Evolutionary conservation across 352 stramenopile species (phyloP), one percentile per base, ranked within the genome.

Genomic region (Globisporangium spinosum): DNA sequence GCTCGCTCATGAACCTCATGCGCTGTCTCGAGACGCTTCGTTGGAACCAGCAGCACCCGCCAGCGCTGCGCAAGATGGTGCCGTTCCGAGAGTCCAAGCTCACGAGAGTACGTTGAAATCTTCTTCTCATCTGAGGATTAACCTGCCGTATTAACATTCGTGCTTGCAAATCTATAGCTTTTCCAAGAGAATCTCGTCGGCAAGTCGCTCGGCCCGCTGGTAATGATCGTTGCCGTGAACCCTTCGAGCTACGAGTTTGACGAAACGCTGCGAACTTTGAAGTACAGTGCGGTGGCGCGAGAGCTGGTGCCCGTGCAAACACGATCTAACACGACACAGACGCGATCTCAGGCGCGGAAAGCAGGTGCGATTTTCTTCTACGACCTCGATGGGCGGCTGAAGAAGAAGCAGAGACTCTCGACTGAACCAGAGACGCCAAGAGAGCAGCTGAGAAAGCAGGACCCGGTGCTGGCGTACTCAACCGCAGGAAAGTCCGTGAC

Each of bases 141-240:
- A 17, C 53, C 12, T 61, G 6, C 59, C 25, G 43, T n/a, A 5
- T 27, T 43, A 4, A 58, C 62, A 38, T 25, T 72, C 43, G 2
- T 55, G n/a, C 45, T 54, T 32, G 25, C 10, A 17, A n/a, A 57
- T 43, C 2, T 15, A 20, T 85, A 98, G 72, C 77, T 99, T 55
- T 98, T 99, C 64, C 96, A 98, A 80, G 89, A 98, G 70, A 96
- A 97, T 69, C 80, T 99, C 10, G 77, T 91, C 2, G 83, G 85
- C n/a, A 86, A 82, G 35, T 83, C 95, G 53, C 72, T 85, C 45
- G 91, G 91, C 2, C 89, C 89, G 17, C 89, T 98, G 0, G 90
- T 95, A 23, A 99, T 99, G 95, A 97, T 99, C 72, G 94, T 99
- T 29, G 98, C 98, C 55, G 94, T 98, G 29, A 98, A 98, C 69